Conservation (phyloP, 176 grass and related monocot species). For the Bolboschoenus planiculmis region DNA sequence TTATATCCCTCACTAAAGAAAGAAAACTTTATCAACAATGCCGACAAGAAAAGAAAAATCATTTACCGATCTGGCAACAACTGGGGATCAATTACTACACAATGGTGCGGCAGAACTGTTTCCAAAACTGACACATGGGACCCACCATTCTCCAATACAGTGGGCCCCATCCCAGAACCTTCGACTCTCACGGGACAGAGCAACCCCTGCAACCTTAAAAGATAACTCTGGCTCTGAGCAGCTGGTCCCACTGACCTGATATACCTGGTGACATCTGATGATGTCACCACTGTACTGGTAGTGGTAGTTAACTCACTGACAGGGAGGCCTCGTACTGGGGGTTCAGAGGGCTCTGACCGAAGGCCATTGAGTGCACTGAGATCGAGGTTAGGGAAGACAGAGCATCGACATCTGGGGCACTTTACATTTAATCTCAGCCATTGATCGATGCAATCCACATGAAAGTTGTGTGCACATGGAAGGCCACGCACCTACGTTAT, state of each 20-base stretch:
- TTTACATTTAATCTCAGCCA: slow-evolving; percentile 94
- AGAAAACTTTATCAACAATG: not conserved
- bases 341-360: slow-evolving; percentile 40
- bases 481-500: slow-evolving; percentile 70
- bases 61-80: slow-evolving; percentile 1
- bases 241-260: slow-evolving; percentile 9
- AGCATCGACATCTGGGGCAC: slow-evolving; percentile 87
- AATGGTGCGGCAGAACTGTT: not conserved
- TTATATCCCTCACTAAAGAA: not conserved
- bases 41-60: not conserved
- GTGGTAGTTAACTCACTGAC: slow-evolving; percentile 42
- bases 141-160: not conserved
- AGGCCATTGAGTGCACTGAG: slow-evolving; percentile 84
- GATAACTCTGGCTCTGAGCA: slow-evolving; percentile 19
- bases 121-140: not conserved
- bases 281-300: slow-evolving; percentile 3
- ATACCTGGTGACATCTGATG: not conserved
- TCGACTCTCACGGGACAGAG: slow-evolving; percentile 14
- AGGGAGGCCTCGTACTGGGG: slow-evolving; percentile 10
- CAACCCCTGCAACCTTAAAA: slow-evolving; percentile 16
- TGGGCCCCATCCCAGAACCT: not conserved
- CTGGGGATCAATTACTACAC: slow-evolving; percentile 3
- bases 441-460: slow-evolving; percentile 91
- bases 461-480: slow-evolving; percentile 95
- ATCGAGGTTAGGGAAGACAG: slow-evolving; percentile 93